Percentiles rank a stretch among this genome's conserved stretches.
Conservation (phyloP, 768 basidiomycete species). For the Pulveroboletus ravenelii region DNA sequence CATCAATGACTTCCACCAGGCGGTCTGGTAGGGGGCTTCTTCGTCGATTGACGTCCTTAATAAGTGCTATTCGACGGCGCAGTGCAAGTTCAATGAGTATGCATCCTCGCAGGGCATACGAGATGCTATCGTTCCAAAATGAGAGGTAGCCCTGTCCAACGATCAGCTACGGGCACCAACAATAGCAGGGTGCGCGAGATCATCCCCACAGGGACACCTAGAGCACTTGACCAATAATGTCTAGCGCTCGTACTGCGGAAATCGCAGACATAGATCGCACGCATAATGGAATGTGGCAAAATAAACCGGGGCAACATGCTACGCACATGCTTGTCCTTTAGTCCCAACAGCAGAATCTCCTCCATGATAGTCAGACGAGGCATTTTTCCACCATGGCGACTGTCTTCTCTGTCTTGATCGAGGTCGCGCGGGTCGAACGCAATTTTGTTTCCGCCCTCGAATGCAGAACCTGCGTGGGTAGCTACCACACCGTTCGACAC, state of each 20-base stretch:
- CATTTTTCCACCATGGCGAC: conserved; percentile 62
- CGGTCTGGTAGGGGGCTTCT: conserved; percentile 76
- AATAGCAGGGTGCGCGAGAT: conserved; percentile 8
- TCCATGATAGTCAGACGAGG: conserved; percentile 94
- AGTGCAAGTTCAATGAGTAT: conserved; percentile 96
- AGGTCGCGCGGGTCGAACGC: conserved; percentile 93
- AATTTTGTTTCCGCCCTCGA: conserved; percentile 82
- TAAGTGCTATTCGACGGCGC: conserved; percentile 88
- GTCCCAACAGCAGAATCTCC: conserved; percentile 87
- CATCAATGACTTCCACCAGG: conserved; percentile 87
- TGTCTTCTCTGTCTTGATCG: conserved; percentile 62
- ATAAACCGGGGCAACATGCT: neutral
- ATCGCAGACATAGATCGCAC: conserved; percentile 5
- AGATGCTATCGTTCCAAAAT: conserved; percentile 99
- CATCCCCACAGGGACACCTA: conserved; percentile 1
- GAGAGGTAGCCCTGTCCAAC: conserved; percentile 77
- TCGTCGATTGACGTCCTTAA: conserved; percentile 72
- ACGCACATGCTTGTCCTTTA: conserved; percentile 93
- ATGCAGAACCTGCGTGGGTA: conserved; percentile 73
- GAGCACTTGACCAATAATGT: neutral
- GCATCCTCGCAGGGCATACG: conserved; percentile 96
- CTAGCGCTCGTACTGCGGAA: conserved; percentile 19
- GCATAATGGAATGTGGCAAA: conserved; percentile 4
- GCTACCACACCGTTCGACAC: conserved; percentile 27
- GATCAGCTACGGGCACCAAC: conserved; percentile 8